Evolutionary conservation across 208 protist genomes (phyloP), one percentile per base, ranked within the genome.

Genomic region (Wallacemonas sp.): DNA sequence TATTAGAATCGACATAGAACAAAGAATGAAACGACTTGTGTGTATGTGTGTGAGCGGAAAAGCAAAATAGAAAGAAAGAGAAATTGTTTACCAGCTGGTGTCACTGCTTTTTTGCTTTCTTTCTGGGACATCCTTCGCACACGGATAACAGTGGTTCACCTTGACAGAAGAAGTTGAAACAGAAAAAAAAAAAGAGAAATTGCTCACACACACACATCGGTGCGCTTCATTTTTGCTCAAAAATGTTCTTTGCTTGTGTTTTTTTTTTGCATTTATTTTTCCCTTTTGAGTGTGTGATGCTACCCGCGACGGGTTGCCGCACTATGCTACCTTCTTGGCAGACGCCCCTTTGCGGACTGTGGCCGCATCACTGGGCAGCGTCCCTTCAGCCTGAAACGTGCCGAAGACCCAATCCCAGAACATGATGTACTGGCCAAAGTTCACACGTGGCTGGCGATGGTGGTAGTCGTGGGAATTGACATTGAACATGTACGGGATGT

Each of bases 351-450:
- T 49, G 9, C 5, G 6, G 42, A 11, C 15, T 4, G 26, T 14
- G 1, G 41, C n/a, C 15, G 28, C 46, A 55, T 69, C 62, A 2
- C 33, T 12, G 26, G 72, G 67, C 19, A 68, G 77, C 21, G 55
- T 68, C 1, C 72, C 78, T 49, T 80, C 73, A 3, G 78, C 30
- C 68, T 88, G 80, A 60, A 79, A 97, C 28, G 84, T 95, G 34
- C 90, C 88, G 69, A 96, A 93, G 14, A 96, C 78, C 58, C 71
- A 87, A 65, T 97, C 91, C 91, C 93, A 97, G 19, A 97, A 62
- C 90, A 97, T 96, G 22, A 89, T 91, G 77, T 97, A 97, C 80
- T 97, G 93, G 5, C 91, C 89, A 65, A 93, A 97, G 77, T 97
- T 97, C 38, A 82, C 75, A 30, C 79, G 86, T 19, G 88, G 85